Conservation (phyloP, 768 basidiomycete genomes). For the Macrocybe gigantea region DNA sequence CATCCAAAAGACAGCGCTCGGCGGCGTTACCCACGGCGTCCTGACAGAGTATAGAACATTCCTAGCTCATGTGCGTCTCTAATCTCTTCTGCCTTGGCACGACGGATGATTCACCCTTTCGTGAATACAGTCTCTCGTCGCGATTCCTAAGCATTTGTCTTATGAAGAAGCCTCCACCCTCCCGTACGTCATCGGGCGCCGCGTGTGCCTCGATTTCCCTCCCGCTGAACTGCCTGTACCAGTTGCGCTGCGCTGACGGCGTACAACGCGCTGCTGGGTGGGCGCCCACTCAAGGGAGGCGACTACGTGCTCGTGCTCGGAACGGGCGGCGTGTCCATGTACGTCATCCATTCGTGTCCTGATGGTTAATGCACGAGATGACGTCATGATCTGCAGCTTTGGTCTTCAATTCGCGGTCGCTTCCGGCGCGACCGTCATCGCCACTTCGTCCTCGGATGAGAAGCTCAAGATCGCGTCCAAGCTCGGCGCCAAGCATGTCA, state of each 20-base stretch:
- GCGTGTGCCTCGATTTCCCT: background rate
- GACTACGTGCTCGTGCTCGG: slow-evolving; percentile 48
- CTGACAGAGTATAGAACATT: slow-evolving; percentile 46
- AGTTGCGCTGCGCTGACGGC: slow-evolving; percentile 57
- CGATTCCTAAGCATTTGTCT: slow-evolving; percentile 46
- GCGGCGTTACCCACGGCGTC: slow-evolving; percentile 42
- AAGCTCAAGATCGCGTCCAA: slow-evolving; percentile 46
- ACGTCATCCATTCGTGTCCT: slow-evolving; percentile 7
- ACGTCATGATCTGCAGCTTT: slow-evolving; percentile 26
- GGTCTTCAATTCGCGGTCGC: slow-evolving; percentile 54
- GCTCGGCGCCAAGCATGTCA: slow-evolving; percentile 43
- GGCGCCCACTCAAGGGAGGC: slow-evolving; percentile 42
- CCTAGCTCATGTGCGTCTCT: slow-evolving; percentile 27
- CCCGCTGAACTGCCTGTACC: background rate
- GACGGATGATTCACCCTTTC: background rate
- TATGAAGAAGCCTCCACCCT: slow-evolving; percentile 59
- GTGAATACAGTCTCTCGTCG: slow-evolving; percentile 32
- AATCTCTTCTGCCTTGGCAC: background rate
- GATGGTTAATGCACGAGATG: background rate
- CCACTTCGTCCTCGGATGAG: slow-evolving; percentile 57
- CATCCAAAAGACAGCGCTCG: slow-evolving; percentile 29
- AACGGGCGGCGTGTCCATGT: slow-evolving; percentile 49
- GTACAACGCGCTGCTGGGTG: slow-evolving; percentile 49
- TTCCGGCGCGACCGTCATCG: slow-evolving; percentile 54
- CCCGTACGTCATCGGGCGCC: slow-evolving; percentile 29